phyloP scores from a whole-genome alignment of 441 rosid genomes.

The Gossypium schwendimanii region DNA sequence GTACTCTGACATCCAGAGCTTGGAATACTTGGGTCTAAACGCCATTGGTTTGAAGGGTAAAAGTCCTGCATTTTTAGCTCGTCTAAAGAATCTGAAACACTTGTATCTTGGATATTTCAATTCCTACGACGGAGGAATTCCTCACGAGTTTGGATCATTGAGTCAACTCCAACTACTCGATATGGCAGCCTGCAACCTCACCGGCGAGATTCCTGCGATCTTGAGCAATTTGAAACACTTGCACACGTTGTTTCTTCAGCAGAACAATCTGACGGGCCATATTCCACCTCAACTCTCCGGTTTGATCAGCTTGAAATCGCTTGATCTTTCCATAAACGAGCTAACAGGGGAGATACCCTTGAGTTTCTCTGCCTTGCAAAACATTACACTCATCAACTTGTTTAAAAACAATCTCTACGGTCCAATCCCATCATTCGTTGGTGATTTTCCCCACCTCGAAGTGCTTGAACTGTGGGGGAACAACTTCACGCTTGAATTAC shows the following conservation, averaged over 20 bases:
- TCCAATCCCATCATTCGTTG: constrained; percentile 53
- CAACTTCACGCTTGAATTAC: constrained; percentile 60
- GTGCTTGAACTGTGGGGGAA: constrained; percentile 66
- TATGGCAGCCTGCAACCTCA: constrained; percentile 52
- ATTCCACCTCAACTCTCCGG: constrained; percentile 65
- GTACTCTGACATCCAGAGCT: constrained; percentile 51
- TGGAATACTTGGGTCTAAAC: constrained; percentile 59
- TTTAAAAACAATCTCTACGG: constrained; percentile 60
- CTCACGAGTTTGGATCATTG: constrained; percentile 65
- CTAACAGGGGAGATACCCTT: constrained; percentile 70
- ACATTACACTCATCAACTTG: constrained; percentile 48
- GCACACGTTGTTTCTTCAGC: constrained; percentile 59
- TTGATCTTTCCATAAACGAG: constrained; percentile 57
- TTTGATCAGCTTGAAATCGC: constrained; percentile 51
- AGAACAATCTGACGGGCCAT: constrained; percentile 53
- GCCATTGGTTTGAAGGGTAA: constrained; percentile 46
- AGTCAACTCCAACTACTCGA: constrained; percentile 47
- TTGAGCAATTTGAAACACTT: constrained; percentile 49
- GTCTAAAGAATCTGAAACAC: constrained; percentile 45
- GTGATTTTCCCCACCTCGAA: constrained; percentile 61
- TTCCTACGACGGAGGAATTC: constrained; percentile 51
- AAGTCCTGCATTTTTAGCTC: constrained; percentile 48
- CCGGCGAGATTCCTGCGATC: constrained; percentile 66
- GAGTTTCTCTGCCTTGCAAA: constrained; percentile 38
- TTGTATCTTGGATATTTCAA: constrained; percentile 58